Percentiles rank a stretch among this genome's conserved stretches.
Conservation (phyloP, 129 eudicot species). For the Pulicaria dysenterica region DNA sequence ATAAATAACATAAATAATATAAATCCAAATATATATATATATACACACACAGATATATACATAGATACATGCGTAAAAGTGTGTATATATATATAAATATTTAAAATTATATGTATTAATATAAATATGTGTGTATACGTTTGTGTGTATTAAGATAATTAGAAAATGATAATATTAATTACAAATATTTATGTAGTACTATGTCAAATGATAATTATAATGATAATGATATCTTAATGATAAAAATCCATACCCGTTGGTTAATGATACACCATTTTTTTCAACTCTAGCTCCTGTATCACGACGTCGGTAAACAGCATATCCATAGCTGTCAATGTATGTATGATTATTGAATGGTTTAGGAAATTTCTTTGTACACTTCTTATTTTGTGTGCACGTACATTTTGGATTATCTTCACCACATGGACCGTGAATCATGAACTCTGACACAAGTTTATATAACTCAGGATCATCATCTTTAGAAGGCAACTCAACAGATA, state of each 20-base stretch:
- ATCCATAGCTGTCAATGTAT: not conserved
- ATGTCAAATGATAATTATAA: too few relatives aligned
- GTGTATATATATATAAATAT: too few relatives aligned
- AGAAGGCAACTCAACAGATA: not conserved
- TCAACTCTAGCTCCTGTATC: not conserved
- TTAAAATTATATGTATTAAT: too few relatives aligned
- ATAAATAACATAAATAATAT: too few relatives aligned
- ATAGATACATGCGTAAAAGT: too few relatives aligned
- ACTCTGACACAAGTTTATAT: not conserved
- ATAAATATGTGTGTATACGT: too few relatives aligned
- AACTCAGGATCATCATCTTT: not conserved
- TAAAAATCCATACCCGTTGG: not conserved
- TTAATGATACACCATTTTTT: not conserved
- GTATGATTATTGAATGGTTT: not conserved
- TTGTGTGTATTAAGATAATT: too few relatives aligned
- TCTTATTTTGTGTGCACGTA: not conserved
- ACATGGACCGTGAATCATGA: slow-evolving; percentile 12
- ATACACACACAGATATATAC: too few relatives aligned
- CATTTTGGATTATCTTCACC: not conserved
- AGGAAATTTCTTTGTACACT: not conserved
- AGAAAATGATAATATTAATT: too few relatives aligned
- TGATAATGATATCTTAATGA: too few relatives aligned
- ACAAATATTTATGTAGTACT: too few relatives aligned
- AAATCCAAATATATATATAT: too few relatives aligned
- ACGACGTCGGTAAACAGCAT: not conserved